A percentile compares a stretch with the other conserved stretches of the same genome.
Evolutionary conservation across 2,329 filamentous ascomycete species (phyloP).

Genomic region (Alternaria consortialis): DNA sequence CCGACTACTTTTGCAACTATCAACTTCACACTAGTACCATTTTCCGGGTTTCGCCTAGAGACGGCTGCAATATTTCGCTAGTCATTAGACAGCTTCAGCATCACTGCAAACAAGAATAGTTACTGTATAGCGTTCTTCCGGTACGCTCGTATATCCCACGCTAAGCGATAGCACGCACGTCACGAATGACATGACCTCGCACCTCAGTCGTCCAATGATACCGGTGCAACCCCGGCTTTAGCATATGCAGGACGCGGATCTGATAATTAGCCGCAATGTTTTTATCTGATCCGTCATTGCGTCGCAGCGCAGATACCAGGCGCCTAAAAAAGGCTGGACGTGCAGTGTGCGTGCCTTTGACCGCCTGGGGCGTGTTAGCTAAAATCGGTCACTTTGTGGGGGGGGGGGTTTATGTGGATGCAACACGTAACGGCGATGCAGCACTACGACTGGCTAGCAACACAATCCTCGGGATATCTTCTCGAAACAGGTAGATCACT

Average conservation of each 20-base stretch:
- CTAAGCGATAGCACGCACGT: constrained; percentile 18
- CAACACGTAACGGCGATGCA: constrained; percentile 31
- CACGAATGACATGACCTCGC: constrained; percentile 8
- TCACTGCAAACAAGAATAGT: neutral
- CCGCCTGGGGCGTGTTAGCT: constrained; percentile 18
- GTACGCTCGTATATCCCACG: neutral
- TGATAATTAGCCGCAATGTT: constrained; percentile 41
- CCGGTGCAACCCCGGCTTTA: neutral
- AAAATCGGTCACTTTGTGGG: constrained; percentile 19
- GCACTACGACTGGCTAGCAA: neutral
- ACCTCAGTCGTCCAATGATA: constrained; percentile 6
- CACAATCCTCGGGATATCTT: constrained; percentile 5
- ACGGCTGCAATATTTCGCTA: neutral
- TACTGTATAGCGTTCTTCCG: neutral
- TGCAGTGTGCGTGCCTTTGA: neutral
- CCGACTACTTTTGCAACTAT: neutral
- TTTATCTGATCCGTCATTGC: constrained; percentile 21
- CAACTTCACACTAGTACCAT: neutral
- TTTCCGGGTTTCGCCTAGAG: neutral
- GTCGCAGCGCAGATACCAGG: neutral
- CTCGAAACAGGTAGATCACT: constrained; percentile 8
- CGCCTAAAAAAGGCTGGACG: neutral
- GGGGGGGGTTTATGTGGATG: constrained; percentile 15
- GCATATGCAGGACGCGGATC: constrained; percentile 41
- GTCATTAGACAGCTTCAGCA: constrained; percentile 11